These are phyloP conservation scores for Bremia lactucae DNA, from an alignment of 352 stramenopile genomes.

Conservation along the genomic window DNA sequence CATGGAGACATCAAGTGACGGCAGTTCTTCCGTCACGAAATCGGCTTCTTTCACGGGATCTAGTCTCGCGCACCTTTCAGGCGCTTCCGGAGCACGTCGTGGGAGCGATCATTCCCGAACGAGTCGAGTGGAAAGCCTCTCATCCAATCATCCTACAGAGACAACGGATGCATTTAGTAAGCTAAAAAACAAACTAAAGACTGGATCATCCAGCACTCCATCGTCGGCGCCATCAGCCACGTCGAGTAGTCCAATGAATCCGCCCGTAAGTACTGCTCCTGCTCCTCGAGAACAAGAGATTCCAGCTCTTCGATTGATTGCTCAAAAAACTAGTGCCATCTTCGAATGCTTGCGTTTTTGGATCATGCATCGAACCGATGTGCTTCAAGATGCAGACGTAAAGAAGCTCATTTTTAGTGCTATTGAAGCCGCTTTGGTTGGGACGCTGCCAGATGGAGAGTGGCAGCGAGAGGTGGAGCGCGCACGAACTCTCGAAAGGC, in stretches of 20 bases:
- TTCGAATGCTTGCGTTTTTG: conserved; percentile 82
- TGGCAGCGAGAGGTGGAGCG: conserved; percentile 76
- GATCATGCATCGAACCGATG: conserved; percentile 67
- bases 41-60: conserved; percentile 24
- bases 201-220: conserved; percentile 14
- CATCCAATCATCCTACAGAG: conserved; percentile 21
- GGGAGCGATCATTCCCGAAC: conserved; percentile 37
- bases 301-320: conserved; percentile 56
- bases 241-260: conserved; percentile 18
- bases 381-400: conserved; percentile 67
- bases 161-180: conserved; percentile 51
- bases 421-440: conserved; percentile 77
- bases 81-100: conserved; percentile 13
- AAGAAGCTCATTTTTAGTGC: conserved; percentile 80
- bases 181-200: conserved; percentile 59
- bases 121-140: conserved; percentile 33
- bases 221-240: conserved; percentile 28
- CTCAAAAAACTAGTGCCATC: conserved; percentile 76
- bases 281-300: conserved; percentile 45
- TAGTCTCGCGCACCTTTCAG: conserved; percentile 12
- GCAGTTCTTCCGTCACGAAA: conserved; percentile 12
- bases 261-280: neutral
- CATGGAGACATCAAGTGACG: conserved; percentile 9
- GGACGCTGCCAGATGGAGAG: conserved; percentile 62
- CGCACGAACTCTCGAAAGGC: conserved; percentile 41